phyloP scores from a whole-genome alignment of 768 basidiomycete genomes.

The Trametes cubensis region DNA sequence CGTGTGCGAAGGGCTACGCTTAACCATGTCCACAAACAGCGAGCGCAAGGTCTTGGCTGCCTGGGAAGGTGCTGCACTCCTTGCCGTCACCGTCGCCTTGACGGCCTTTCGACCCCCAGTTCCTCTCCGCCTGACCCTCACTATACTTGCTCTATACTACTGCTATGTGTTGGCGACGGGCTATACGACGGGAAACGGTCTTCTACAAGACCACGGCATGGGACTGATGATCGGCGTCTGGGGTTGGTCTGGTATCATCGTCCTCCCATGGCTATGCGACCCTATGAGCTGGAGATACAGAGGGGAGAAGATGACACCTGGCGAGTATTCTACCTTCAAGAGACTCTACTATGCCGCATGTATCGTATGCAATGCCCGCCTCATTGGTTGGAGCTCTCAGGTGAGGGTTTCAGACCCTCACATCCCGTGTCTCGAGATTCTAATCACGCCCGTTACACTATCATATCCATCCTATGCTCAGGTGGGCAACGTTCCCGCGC shows the following conservation, averaged over 20 bases:
- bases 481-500: conserved; percentile 14
- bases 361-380: not conserved
- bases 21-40: no score
- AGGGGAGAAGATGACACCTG: not conserved
- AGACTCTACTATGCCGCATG: not conserved
- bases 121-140: not conserved
- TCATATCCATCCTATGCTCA: not conserved
- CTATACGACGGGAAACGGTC: not conserved
- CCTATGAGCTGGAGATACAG: not conserved
- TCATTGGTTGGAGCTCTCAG: not conserved
- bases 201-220: not conserved
- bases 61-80: no score
- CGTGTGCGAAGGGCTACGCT: no score
- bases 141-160: not conserved
- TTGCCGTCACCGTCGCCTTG: no score
- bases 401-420: not conserved
- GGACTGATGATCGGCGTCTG: not conserved
- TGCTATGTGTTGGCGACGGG: not conserved
- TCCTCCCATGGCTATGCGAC: not conserved
- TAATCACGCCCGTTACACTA: not conserved
- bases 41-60: no score
- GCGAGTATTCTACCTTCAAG: not conserved
- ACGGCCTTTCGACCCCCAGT: not conserved
- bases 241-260: not conserved
- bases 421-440: not conserved